Evolutionary conservation across 176 grass and related monocot genomes (phyloP).

Genomic region (Dendrocalamus sinicus): DNA sequence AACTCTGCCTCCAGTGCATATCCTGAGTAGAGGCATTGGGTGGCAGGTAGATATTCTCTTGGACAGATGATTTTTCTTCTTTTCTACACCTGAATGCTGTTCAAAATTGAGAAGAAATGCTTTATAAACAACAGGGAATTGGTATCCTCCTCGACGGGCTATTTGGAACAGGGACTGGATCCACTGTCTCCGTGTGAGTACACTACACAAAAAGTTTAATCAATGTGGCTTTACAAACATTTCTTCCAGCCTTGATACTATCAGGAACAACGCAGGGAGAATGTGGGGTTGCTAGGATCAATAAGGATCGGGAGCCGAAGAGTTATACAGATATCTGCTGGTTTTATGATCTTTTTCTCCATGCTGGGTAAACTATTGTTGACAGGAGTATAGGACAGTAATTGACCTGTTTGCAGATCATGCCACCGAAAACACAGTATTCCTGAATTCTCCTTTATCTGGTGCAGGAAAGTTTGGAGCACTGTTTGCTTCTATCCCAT

Average conservation of each 20-base stretch:
- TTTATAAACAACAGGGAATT: conserved; percentile 67
- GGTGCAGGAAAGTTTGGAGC: conserved; percentile 92
- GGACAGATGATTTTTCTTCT: conserved; percentile 12
- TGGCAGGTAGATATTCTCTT: conserved; percentile 70
- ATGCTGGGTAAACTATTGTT: conserved; percentile 66
- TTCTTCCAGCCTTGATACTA: conserved; percentile 14
- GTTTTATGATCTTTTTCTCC: conserved; percentile 99
- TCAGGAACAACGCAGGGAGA: conserved; percentile 66
- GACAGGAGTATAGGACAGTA: neutral
- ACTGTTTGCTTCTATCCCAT: conserved; percentile 91
- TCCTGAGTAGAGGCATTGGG: conserved; percentile 95
- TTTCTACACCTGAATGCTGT: conserved; percentile 5
- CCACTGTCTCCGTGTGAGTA: conserved; percentile 92
- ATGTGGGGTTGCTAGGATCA: conserved; percentile 85
- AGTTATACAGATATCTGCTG: conserved; percentile 90
- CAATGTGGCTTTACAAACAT: neutral
- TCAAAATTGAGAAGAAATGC: conserved; percentile 31
- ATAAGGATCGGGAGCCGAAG: conserved; percentile 92
- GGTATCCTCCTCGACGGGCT: conserved; percentile 82
- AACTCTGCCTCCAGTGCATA: conserved; percentile 88
- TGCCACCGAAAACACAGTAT: neutral
- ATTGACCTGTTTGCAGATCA: conserved; percentile 25
- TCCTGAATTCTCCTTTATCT: neutral
- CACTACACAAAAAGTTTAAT: neutral
- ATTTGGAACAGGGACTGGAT: conserved; percentile 85